Evolutionary conservation across 768 basidiomycete genomes (phyloP).

Genomic region (Suillus fuscotomentosus): DNA sequence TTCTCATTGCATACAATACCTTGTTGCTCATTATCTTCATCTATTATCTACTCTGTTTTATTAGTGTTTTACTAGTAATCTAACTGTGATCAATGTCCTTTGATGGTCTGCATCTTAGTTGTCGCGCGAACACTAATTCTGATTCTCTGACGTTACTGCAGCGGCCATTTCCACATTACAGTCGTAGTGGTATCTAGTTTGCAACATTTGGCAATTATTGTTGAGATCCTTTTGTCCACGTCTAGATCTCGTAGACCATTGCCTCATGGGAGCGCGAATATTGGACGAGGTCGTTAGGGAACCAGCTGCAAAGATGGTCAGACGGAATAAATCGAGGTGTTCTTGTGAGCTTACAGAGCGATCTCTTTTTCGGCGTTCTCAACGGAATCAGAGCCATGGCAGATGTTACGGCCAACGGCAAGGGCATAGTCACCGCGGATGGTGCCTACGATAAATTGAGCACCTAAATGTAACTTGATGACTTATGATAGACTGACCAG

Average conservation of each 20-base stretch:
- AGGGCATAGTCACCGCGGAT: constrained; percentile 96
- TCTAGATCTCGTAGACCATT: constrained; percentile 75
- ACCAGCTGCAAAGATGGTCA: constrained; percentile 59
- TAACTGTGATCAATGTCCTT: neutral
- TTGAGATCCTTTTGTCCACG: neutral
- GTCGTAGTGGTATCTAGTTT: constrained; percentile 16
- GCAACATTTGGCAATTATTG: constrained; percentile 11
- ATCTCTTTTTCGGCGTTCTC: constrained; percentile 96
- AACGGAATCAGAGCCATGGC: constrained; percentile 88
- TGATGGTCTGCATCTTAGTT: neutral
- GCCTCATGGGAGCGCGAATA: constrained; percentile 61
- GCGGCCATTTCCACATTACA: neutral
- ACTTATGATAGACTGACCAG: constrained; percentile 52
- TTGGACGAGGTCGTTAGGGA: constrained; percentile 82
- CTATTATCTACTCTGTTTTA: constrained; percentile 2
- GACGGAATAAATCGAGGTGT: neutral
- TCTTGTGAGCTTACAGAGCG: constrained; percentile 57
- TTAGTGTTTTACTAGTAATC: neutral
- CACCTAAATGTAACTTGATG: constrained; percentile 7
- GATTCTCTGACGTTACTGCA: neutral
- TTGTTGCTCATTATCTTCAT: constrained; percentile 7
- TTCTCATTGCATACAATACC: constrained; percentile 19
- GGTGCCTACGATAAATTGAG: constrained; percentile 53
- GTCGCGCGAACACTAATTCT: neutral
- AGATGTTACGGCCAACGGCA: constrained; percentile 93